Percentiles rank a stretch among this genome's conserved stretches.
phyloP scores from a whole-genome alignment of 1,284 basidiomycete species.

The Moesziomyces sp. region DNA sequence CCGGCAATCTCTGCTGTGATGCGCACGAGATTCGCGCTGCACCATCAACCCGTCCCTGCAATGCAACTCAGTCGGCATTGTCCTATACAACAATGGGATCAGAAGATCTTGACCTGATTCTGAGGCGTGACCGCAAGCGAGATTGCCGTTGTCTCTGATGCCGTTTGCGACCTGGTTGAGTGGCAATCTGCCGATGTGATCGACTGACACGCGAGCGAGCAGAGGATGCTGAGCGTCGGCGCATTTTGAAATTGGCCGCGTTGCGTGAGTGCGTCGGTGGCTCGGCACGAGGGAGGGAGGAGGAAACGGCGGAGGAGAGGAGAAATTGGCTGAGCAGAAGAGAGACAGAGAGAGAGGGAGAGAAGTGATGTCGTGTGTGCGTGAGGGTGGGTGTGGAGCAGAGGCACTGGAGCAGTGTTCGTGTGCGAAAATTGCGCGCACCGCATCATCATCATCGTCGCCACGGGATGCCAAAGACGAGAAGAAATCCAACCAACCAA shows the following conservation, averaged over 20 bases:
- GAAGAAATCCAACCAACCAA: neutral
- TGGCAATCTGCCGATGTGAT: neutral
- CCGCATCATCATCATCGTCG: slow-evolving; percentile 19
- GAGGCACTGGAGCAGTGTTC: slow-evolving; percentile 21
- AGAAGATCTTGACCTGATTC: too few relatives aligned
- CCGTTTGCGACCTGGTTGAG: too few relatives aligned
- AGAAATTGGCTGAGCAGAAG: slow-evolving; percentile 13
- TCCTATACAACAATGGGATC: too few relatives aligned
- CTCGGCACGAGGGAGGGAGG: too few relatives aligned
- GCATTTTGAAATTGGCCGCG: neutral
- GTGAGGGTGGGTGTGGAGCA: slow-evolving; percentile 7
- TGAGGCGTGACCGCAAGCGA: too few relatives aligned
- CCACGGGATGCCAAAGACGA: neutral
- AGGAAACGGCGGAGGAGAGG: neutral
- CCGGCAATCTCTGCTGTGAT: too few relatives aligned
- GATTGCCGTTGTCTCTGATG: too few relatives aligned
- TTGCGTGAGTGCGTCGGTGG: too few relatives aligned
- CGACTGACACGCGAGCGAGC: neutral
- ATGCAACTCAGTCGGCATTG: too few relatives aligned
- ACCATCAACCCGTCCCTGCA: too few relatives aligned
- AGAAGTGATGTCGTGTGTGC: slow-evolving; percentile 26
- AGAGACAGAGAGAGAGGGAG: neutral
- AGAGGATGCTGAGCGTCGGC: neutral
- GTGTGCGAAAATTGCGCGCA: slow-evolving; percentile 2
- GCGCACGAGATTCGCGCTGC: too few relatives aligned